phyloP scores from a whole-genome alignment of 192 early-diverging fungal genomes.

The Mycoemilia scoparia region DNA sequence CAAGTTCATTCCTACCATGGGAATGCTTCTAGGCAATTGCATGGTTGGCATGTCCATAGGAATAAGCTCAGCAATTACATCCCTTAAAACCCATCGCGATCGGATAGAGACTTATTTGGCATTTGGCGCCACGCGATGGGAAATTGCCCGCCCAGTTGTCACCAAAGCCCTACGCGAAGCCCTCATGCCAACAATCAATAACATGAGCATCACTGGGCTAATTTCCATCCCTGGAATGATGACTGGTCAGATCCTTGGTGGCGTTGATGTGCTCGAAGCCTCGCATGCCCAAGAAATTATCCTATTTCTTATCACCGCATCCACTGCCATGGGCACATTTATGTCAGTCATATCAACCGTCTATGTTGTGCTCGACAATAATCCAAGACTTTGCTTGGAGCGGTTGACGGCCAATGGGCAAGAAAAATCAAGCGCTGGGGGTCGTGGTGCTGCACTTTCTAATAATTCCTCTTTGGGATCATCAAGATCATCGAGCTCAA shows the following conservation, averaged over 20 bases:
- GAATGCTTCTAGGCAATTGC: conserved; percentile 73
- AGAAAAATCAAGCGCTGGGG: no score
- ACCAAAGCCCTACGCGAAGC: conserved; percentile 51
- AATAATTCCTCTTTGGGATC: no score
- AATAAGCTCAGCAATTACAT: conserved; percentile 35
- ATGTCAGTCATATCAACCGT: conserved; percentile 20
- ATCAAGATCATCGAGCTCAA: no score
- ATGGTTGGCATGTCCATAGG: conserved; percentile 57
- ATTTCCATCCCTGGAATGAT: conserved; percentile 80
- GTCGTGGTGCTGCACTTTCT: no score
- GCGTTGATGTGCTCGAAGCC: conserved; percentile 56
- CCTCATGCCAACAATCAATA: conserved; percentile 62
- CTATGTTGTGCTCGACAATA: conserved; percentile 14
- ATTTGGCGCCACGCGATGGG: conserved; percentile 67
- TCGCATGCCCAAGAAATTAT: conserved; percentile 72
- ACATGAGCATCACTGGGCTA: conserved; percentile 64
- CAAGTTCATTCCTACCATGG: conserved; percentile 74
- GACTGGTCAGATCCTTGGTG: conserved; percentile 78
- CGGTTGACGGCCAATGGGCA: conserved; percentile 5
- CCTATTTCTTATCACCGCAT: conserved; percentile 69
- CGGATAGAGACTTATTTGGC: conserved; percentile 40
- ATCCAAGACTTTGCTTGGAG: conserved; percentile 13
- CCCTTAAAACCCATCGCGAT: conserved; percentile 33
- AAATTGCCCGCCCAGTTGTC: conserved; percentile 54
- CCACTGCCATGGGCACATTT: conserved; percentile 43